These are phyloP conservation scores for Neonectria ditissima DNA, from an alignment of 2,329 filamentous ascomycete genomes.

Conservation along the genomic window DNA sequence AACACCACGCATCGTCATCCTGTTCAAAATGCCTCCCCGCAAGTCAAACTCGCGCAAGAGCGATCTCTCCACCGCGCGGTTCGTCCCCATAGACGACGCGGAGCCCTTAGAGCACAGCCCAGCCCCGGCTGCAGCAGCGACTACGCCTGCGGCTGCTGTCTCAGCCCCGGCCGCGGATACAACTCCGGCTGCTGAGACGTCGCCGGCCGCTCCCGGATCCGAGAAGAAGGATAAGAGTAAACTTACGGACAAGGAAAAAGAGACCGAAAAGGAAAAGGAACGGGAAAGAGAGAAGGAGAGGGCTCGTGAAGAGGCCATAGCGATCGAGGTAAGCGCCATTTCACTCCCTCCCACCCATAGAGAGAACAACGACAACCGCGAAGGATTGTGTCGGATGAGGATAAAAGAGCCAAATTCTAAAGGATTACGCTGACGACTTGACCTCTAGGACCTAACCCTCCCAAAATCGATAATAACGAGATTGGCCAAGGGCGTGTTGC, in stretches of 20 bases:
- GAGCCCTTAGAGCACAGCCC: constrained; percentile 35
- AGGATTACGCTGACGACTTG: not conserved
- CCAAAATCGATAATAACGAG: constrained; percentile 86
- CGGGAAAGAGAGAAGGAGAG: constrained; percentile 48
- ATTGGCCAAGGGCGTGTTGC: constrained; percentile 82
- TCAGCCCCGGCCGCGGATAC: constrained; percentile 16
- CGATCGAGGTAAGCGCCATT: constrained; percentile 63
- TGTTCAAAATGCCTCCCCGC: constrained; percentile 63
- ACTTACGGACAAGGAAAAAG: constrained; percentile 39
- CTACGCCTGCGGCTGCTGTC: constrained; percentile 38
- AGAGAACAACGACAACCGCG: not conserved
- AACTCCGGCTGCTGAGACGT: constrained; percentile 28
- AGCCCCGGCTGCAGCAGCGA: constrained; percentile 34
- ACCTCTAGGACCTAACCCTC: constrained; percentile 74
- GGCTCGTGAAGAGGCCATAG: constrained; percentile 53
- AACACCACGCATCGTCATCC: constrained; percentile 12
- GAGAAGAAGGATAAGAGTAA: constrained; percentile 51
- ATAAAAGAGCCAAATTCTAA: not conserved
- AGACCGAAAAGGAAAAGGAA: constrained; percentile 47
- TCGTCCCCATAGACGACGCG: constrained; percentile 58
- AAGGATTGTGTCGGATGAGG: not conserved
- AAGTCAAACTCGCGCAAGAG: constrained; percentile 64
- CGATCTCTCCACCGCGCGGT: constrained; percentile 60
- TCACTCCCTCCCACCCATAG: not conserved
- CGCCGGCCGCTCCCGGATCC: constrained; percentile 35